phyloP scores from a whole-genome alignment of 208 protist species.

The Leptomonas pyrrhocoris region DNA sequence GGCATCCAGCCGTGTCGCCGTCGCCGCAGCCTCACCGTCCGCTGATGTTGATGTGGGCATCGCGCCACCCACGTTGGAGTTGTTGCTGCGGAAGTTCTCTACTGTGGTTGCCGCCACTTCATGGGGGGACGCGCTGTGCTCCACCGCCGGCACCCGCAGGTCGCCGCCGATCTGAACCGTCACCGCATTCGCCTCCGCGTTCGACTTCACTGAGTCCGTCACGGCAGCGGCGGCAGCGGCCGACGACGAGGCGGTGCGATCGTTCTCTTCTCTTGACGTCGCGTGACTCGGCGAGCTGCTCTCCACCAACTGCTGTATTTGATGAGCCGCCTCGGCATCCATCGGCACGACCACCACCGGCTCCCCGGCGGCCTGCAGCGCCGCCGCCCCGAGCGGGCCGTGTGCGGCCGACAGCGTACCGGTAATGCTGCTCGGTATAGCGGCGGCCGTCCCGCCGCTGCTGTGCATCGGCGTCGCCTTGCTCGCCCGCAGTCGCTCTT shows the following conservation, averaged over 20 bases:
- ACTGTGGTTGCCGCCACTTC: background rate
- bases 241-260: background rate
- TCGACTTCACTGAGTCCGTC: background rate
- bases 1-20: background rate
- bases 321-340: conserved; percentile 21
- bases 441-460: conserved; percentile 19
- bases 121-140: background rate
- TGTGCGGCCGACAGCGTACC: conserved; percentile 5
- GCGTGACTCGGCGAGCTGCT: conserved; percentile 4
- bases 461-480: conserved; percentile 7
- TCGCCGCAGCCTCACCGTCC: background rate
- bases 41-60: background rate
- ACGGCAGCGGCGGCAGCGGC: background rate
- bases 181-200: background rate
- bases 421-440: conserved; percentile 11
- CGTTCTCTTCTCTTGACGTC: background rate
- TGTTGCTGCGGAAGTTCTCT: background rate
- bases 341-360: conserved; percentile 14
- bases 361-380: conserved; percentile 12
- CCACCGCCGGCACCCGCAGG: background rate
- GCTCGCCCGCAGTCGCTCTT: conserved; percentile 42
- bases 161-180: background rate
- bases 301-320: conserved; percentile 24
- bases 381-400: conserved; percentile 2
- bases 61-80: background rate